Evolutionary conservation across 2,329 filamentous ascomycete species (phyloP).

Genomic region (Aspergillus fischeri): DNA sequence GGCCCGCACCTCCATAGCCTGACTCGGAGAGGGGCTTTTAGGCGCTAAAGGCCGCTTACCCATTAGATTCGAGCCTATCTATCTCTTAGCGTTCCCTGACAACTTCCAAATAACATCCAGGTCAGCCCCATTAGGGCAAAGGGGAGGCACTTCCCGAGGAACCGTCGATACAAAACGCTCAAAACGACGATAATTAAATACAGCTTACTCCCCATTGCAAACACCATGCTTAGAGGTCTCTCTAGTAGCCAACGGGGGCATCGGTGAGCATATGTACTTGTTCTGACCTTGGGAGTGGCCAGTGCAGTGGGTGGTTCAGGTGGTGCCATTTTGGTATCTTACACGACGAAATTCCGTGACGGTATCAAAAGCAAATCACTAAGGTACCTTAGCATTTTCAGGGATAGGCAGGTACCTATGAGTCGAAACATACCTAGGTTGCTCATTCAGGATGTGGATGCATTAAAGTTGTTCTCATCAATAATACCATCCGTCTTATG

Average conservation of each 20-base stretch:
- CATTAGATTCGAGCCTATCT: neutral
- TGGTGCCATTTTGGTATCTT: neutral
- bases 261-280: neutral
- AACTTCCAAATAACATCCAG: neutral
- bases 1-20: neutral
- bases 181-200: neutral
- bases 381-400: neutral
- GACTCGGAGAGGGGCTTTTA: neutral
- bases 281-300: neutral
- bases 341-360: neutral
- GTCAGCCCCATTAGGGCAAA: neutral
- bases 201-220: too few species aligned
- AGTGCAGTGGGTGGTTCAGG: too few species aligned
- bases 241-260: neutral
- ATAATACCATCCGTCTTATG: neutral
- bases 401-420: neutral
- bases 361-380: neutral
- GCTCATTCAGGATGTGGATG: neutral
- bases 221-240: neutral
- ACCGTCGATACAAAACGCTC: neutral
- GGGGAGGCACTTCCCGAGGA: neutral
- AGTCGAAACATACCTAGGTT: neutral
- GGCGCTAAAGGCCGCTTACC: neutral
- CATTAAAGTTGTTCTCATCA: neutral
- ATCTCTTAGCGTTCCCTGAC: neutral